A percentile compares a stretch with the other conserved stretches of the same genome.
Conservation (phyloP, 345 rosid genomes). For the Salix viminalis region DNA sequence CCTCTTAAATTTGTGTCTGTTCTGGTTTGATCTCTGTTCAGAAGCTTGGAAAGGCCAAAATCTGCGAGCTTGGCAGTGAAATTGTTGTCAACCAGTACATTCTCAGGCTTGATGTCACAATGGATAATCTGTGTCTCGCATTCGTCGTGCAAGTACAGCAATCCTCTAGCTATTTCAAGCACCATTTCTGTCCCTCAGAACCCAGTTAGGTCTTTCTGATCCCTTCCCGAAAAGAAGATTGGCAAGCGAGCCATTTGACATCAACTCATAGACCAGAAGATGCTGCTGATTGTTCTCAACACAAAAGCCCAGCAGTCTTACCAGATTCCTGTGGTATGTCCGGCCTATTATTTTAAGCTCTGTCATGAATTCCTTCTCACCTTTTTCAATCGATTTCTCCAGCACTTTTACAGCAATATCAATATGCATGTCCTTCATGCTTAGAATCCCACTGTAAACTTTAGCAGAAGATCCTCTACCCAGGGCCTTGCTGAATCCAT, state of each 20-base stretch:
- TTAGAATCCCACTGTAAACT: conserved; percentile 24
- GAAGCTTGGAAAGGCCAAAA: conserved; percentile 32
- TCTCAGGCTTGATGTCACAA: conserved; percentile 36
- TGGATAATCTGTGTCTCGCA: conserved; percentile 28
- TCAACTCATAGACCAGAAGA: conserved; percentile 31
- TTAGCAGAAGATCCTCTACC: conserved; percentile 33
- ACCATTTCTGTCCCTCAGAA: conserved; percentile 21
- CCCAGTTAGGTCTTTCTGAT: conserved; percentile 19
- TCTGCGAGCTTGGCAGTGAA: conserved; percentile 28
- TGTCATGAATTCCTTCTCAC: conserved; percentile 24
- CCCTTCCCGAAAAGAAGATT: conserved; percentile 9
- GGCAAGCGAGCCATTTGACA: conserved; percentile 26
- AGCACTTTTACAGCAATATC: conserved; percentile 29
- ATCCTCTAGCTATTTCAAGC: conserved; percentile 24
- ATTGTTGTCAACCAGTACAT: conserved; percentile 25
- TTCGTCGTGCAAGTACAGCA: conserved; percentile 30
- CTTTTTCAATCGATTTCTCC: conserved; percentile 19
- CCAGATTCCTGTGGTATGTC: conserved; percentile 29
- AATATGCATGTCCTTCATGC: conserved; percentile 3
- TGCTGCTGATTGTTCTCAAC: conserved; percentile 13
- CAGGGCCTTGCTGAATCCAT: conserved; percentile 17
- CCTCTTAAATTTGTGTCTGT: conserved; percentile 27
- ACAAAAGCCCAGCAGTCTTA: conserved; percentile 30
- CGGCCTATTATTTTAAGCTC: conserved; percentile 31
- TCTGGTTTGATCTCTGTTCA: conserved; percentile 32